These are phyloP conservation scores for Physcomitrellopsis africana DNA, from an alignment of 225 moss, liverwort and hornwort species.

Conservation along the genomic window DNA sequence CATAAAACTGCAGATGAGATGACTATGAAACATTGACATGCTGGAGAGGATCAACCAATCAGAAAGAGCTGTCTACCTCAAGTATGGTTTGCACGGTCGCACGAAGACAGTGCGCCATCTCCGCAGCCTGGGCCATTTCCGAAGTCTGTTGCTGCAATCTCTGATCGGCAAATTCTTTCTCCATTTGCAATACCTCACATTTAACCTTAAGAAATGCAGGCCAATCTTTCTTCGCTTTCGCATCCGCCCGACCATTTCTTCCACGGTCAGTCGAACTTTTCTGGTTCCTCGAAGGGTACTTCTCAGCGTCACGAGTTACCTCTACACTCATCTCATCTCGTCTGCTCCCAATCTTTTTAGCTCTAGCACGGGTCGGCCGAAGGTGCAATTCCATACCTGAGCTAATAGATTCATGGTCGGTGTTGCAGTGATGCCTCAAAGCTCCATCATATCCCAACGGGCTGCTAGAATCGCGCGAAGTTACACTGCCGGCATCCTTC, in stretches of 20 bases:
- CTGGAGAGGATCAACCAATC: background rate
- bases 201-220: slow-evolving; percentile 53
- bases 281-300: background rate
- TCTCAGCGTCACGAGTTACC: no score
- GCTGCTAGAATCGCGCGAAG: slow-evolving; percentile 27
- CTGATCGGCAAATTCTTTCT: slow-evolving; percentile 61
- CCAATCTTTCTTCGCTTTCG: slow-evolving; percentile 28
- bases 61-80: slow-evolving; percentile 34
- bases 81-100: slow-evolving; percentile 57
- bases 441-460: slow-evolving; percentile 25
- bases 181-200: slow-evolving; percentile 60
- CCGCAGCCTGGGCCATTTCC: slow-evolving; percentile 64
- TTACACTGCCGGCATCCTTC: background rate
- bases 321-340: background rate
- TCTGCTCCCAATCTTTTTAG: background rate
- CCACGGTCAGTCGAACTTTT: slow-evolving; percentile 1
- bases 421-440: slow-evolving; percentile 23
- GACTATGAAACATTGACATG: background rate
- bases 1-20: no score
- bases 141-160: slow-evolving; percentile 47
- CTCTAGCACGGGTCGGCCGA: slow-evolving; percentile 22
- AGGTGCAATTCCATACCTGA: slow-evolving; percentile 43
- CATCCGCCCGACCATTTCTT: slow-evolving; percentile 2
- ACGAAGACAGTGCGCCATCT: slow-evolving; percentile 59
- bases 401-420: slow-evolving; percentile 37